Conservation (phyloP, 2,329 filamentous ascomycete species). For the Didymella glomerata region DNA sequence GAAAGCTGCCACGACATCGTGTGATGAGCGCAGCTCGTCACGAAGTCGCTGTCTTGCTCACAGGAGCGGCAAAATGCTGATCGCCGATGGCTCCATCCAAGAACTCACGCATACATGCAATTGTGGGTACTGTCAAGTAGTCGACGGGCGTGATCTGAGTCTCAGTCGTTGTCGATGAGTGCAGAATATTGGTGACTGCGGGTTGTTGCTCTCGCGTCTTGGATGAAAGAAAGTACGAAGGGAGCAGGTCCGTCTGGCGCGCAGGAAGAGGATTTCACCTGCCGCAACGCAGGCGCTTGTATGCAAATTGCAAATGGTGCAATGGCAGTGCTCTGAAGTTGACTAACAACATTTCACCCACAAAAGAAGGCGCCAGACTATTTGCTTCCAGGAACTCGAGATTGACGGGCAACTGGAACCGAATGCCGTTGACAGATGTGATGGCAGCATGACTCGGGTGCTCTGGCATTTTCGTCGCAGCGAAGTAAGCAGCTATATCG, state of each 20-base stretch:
- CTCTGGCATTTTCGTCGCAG: too few relatives aligned
- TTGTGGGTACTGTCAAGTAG: background rate
- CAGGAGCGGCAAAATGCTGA: background rate
- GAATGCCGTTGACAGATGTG: too few relatives aligned
- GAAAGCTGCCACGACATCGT: conserved; percentile 13
- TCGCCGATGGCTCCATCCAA: background rate
- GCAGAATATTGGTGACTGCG: background rate
- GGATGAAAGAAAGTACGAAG: too few relatives aligned
- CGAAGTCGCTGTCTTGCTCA: conserved; percentile 1
- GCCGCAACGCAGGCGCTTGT: too few relatives aligned
- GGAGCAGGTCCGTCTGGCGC: background rate
- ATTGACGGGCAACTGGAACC: too few relatives aligned
- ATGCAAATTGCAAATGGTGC: background rate
- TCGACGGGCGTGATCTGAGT: background rate
- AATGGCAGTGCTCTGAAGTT: too few relatives aligned
- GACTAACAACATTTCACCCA: too few relatives aligned
- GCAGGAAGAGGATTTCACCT: background rate
- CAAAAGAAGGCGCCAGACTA: too few relatives aligned
- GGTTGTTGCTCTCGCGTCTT: background rate
- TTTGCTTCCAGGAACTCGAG: too few relatives aligned
- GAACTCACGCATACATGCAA: background rate
- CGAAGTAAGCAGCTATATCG: background rate
- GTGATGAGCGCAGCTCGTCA: conserved; percentile 4
- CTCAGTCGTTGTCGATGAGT: background rate
- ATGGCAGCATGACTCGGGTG: background rate